A percentile compares a stretch with the other conserved stretches of the same genome.
phyloP scores from a whole-genome alignment of 2,329 filamentous ascomycete species.

The Neonectria sp. region DNA sequence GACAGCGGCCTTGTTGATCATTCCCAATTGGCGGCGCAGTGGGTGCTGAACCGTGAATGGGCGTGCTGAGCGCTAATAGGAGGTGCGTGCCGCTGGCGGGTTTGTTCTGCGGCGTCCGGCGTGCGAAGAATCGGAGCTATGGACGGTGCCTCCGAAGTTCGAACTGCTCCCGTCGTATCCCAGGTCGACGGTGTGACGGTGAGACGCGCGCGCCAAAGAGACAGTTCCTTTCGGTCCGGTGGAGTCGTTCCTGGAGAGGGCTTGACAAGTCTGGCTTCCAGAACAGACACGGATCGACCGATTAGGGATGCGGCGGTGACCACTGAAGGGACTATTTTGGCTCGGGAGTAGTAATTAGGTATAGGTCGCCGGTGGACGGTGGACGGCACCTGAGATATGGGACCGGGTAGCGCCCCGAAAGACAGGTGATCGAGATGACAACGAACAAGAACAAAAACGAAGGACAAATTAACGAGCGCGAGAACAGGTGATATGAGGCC shows the following conservation, averaged over 20 bases:
- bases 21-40: slow-evolving; percentile 40
- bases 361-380: background rate
- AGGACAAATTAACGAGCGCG: slow-evolving; percentile 6
- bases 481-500: background rate
- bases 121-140: slow-evolving; percentile 12
- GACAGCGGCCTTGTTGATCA: slow-evolving; percentile 44
- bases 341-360: slow-evolving; percentile 17
- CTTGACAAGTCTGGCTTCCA: slow-evolving; percentile 9
- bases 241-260: slow-evolving; percentile 7
- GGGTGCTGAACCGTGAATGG: background rate
- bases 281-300: slow-evolving; percentile 20
- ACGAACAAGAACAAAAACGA: slow-evolving; percentile 10
- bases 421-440: slow-evolving; percentile 14
- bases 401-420: slow-evolving; percentile 12
- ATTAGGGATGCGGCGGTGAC: slow-evolving; percentile 18
- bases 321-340: slow-evolving; percentile 19
- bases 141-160: slow-evolving; percentile 12
- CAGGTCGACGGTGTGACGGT: slow-evolving; percentile 23
- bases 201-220: slow-evolving; percentile 30
- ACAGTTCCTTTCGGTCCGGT: slow-evolving; percentile 8
- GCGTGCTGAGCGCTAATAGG: slow-evolving; percentile 18
- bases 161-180: background rate
- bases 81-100: slow-evolving; percentile 12
- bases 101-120: slow-evolving; percentile 25
- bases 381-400: slow-evolving; percentile 8